phyloP scores from a whole-genome alignment of 2,329 filamentous ascomycete genomes.

The Colletotrichum scovillei region DNA sequence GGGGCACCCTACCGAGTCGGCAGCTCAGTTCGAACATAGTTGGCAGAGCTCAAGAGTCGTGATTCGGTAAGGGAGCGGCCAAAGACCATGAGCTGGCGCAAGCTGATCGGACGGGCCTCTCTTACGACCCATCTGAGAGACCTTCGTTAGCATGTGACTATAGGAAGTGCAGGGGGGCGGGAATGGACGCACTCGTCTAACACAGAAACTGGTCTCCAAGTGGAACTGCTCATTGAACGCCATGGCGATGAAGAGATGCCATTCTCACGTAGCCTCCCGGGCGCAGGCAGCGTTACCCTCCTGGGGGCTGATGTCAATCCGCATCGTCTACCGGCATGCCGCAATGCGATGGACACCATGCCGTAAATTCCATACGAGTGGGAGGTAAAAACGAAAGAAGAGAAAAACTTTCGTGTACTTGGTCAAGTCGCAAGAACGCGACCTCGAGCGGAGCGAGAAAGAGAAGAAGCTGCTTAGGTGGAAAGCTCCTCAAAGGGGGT shows the following conservation, averaged over 20 bases:
- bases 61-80: slow-evolving; percentile 91
- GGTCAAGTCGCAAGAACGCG: too few relatives aligned
- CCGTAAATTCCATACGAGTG: slow-evolving; percentile 50
- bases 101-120: slow-evolving; percentile 93
- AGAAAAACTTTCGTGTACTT: not conserved
- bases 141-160: slow-evolving; percentile 35
- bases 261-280: slow-evolving; percentile 17
- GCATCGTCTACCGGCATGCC: slow-evolving; percentile 55
- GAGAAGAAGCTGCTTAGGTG: not conserved
- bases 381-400: not conserved
- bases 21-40: slow-evolving; percentile 96
- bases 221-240: slow-evolving; percentile 47
- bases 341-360: slow-evolving; percentile 60
- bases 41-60: slow-evolving; percentile 91
- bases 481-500: not conserved
- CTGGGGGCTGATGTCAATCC: slow-evolving; percentile 41
- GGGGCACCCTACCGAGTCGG: slow-evolving; percentile 74
- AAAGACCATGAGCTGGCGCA: slow-evolving; percentile 97
- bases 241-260: slow-evolving; percentile 38
- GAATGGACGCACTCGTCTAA: slow-evolving; percentile 68
- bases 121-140: slow-evolving; percentile 85
- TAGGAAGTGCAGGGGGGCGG: slow-evolving; percentile 4
- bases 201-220: slow-evolving; percentile 73
- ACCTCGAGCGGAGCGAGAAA: too few relatives aligned
- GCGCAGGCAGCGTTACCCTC: slow-evolving; percentile 3